Conservation (phyloP, 2,329 filamentous ascomycete genomes). For the Cyphellophora attinorum region DNA sequence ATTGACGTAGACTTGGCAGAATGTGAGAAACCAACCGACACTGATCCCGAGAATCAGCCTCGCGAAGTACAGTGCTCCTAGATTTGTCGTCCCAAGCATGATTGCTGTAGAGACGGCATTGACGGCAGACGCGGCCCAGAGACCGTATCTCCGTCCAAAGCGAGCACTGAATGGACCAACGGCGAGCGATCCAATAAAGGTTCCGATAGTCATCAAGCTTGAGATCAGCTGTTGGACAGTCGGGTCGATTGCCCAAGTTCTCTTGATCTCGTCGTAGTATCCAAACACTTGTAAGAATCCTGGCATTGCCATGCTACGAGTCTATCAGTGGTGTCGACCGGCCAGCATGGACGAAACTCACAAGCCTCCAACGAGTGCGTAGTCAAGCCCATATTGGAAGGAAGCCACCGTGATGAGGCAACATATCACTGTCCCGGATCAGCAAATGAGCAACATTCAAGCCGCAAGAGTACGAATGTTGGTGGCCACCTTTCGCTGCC, state of each 20-base stretch:
- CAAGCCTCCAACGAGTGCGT: conserved; percentile 34
- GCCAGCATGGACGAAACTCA: conserved; percentile 28
- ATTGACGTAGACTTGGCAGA: conserved; percentile 39
- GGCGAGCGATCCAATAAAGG: conserved; percentile 39
- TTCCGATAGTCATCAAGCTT: conserved; percentile 42
- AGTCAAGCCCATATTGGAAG: conserved; percentile 45
- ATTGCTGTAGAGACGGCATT: conserved; percentile 35
- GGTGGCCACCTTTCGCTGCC: no score
- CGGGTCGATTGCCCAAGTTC: conserved; percentile 18
- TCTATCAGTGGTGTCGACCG: conserved; percentile 1
- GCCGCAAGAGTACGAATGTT: no score
- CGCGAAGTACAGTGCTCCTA: conserved; percentile 35
- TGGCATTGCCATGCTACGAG: conserved; percentile 27
- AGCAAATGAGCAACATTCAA: no score
- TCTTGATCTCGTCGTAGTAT: conserved; percentile 30
- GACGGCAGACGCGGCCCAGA: conserved; percentile 40
- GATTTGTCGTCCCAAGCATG: conserved; percentile 33
- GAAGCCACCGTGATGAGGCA: conserved; percentile 38
- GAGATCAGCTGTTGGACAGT: conserved; percentile 45
- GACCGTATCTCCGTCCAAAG: conserved; percentile 36
- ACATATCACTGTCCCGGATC: no score
- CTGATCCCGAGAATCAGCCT: conserved; percentile 35
- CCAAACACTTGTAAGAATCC: conserved; percentile 44
- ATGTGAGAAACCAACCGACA: conserved; percentile 37
- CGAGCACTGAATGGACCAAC: conserved; percentile 39